Percentiles rank a stretch among this genome's conserved stretches.
Evolutionary conservation across 768 basidiomycete species (phyloP).

Genomic region (Pleurotus pulmonarius): DNA sequence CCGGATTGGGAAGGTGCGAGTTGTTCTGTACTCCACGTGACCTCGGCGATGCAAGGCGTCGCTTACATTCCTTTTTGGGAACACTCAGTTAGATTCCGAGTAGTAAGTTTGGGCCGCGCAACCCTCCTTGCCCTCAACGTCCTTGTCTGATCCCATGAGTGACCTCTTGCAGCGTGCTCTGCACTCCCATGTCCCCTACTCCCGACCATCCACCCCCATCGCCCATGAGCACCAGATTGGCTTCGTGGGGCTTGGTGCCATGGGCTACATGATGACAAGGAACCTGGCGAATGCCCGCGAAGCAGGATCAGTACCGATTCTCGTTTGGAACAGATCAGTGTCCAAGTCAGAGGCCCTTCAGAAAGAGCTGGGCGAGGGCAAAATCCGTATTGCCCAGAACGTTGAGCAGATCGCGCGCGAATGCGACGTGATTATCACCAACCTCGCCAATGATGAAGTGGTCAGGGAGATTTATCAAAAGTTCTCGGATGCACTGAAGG

Average conservation of each 20-base stretch:
- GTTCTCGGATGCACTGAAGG: slow-evolving; percentile 58
- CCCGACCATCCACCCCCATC: slow-evolving; percentile 54
- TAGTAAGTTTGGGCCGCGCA: neutral
- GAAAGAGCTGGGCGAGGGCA: slow-evolving; percentile 49
- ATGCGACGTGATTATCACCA: slow-evolving; percentile 77
- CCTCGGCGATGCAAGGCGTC: neutral
- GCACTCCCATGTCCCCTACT: slow-evolving; percentile 36
- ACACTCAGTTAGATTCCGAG: slow-evolving; percentile 5
- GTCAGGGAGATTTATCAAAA: slow-evolving; percentile 60
- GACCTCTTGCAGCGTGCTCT: slow-evolving; percentile 12
- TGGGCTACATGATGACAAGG: slow-evolving; percentile 74
- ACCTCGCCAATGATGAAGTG: slow-evolving; percentile 67
- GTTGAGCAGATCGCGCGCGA: slow-evolving; percentile 56
- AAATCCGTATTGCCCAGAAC: slow-evolving; percentile 52
- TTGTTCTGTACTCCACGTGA: neutral
- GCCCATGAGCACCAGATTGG: slow-evolving; percentile 30
- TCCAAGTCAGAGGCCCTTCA: slow-evolving; percentile 57
- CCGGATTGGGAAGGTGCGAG: neutral
- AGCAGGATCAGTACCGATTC: slow-evolving; percentile 44
- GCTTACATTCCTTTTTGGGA: slow-evolving; percentile 1
- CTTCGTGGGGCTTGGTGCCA: slow-evolving; percentile 54
- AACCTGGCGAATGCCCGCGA: slow-evolving; percentile 63
- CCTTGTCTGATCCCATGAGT: slow-evolving; percentile 1
- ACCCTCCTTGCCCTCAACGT: neutral
- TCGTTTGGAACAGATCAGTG: slow-evolving; percentile 74